These are phyloP conservation scores for Camelina sativa DNA, from an alignment of 345 rosid genomes.

Conservation along the genomic window DNA sequence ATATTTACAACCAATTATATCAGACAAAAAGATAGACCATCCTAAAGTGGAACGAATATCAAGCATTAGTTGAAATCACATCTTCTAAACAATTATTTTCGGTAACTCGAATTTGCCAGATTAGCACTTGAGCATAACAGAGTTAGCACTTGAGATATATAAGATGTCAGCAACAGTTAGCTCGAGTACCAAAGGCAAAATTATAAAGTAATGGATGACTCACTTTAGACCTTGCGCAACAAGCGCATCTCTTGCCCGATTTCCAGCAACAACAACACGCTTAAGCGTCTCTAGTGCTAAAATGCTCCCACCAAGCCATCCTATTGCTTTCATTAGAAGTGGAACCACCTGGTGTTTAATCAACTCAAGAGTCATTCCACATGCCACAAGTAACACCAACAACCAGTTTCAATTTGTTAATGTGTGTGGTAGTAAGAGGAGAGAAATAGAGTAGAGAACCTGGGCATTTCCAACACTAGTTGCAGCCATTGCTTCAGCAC, in stretches of 20 bases:
- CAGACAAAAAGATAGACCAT: background rate
- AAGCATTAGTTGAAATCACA: background rate
- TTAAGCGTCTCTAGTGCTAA: conserved; percentile 96
- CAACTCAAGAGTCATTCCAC: conserved; percentile 37
- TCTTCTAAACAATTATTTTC: background rate
- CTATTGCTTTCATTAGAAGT: conserved; percentile 98
- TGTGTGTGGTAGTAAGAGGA: background rate
- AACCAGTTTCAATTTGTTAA: conserved; percentile 3
- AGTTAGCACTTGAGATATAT: background rate
- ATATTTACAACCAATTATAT: conserved; percentile 3
- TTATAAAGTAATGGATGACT: conserved; percentile 37
- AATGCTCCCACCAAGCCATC: conserved; percentile 99
- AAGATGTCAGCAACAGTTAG: background rate
- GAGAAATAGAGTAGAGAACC: conserved; percentile 46
- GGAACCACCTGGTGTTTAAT: conserved; percentile 79
- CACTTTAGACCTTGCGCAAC: conserved; percentile 99
- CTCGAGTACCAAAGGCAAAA: background rate
- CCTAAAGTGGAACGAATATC: conserved; percentile 3
- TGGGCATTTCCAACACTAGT: conserved; percentile 95
- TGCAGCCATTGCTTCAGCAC: conserved; percentile 99
- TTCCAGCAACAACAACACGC: conserved; percentile 96
- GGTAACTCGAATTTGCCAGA: background rate
- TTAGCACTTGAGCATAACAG: background rate
- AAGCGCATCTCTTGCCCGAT: conserved; percentile 97
- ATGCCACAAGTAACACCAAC: conserved; percentile 12